Conservation (phyloP, 2,329 filamentous ascomycete genomes). For the Cryphonectria japonica region DNA sequence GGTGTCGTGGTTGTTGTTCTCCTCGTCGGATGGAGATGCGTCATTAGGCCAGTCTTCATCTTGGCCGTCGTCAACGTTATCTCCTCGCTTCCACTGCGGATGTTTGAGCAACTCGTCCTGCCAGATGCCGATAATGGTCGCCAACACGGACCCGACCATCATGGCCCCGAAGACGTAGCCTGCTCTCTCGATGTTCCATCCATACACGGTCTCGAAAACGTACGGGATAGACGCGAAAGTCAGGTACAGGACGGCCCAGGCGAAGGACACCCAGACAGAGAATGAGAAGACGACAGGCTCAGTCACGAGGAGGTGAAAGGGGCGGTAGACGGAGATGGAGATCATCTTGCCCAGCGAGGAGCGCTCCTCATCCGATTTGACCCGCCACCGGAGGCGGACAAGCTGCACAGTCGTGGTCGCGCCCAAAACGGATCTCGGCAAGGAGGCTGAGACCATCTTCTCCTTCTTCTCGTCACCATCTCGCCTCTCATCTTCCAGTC, state of each 20-base stretch:
- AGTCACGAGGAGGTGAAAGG: conserved; percentile 76
- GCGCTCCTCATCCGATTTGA: conserved; percentile 77
- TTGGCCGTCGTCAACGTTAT: not conserved
- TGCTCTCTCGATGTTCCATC: conserved; percentile 68
- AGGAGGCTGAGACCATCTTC: not conserved
- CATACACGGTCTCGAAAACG: conserved; percentile 70
- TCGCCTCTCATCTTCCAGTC: conserved; percentile 28
- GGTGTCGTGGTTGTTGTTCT: not conserved
- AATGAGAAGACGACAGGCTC: conserved; percentile 85
- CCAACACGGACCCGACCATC: conserved; percentile 66
- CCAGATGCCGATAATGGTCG: conserved; percentile 70
- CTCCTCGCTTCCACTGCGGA: conserved; percentile 41
- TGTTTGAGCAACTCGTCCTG: conserved; percentile 69
- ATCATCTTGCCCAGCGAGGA: conserved; percentile 72
- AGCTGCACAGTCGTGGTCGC: conserved; percentile 28
- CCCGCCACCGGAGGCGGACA: conserved; percentile 75
- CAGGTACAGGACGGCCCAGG: conserved; percentile 87
- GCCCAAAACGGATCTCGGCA: not conserved
- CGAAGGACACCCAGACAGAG: conserved; percentile 86
- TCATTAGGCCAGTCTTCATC: conserved; percentile 33
- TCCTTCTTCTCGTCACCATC: conserved; percentile 31
- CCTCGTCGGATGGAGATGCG: conserved; percentile 15
- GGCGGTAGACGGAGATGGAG: conserved; percentile 72
- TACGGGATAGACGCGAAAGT: conserved; percentile 81
- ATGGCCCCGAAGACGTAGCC: conserved; percentile 77